Evolutionary conservation across 768 basidiomycete genomes (phyloP), one percentile per base, ranked within the genome.

Genomic region (Leucocoprinus birnbaumii): DNA sequence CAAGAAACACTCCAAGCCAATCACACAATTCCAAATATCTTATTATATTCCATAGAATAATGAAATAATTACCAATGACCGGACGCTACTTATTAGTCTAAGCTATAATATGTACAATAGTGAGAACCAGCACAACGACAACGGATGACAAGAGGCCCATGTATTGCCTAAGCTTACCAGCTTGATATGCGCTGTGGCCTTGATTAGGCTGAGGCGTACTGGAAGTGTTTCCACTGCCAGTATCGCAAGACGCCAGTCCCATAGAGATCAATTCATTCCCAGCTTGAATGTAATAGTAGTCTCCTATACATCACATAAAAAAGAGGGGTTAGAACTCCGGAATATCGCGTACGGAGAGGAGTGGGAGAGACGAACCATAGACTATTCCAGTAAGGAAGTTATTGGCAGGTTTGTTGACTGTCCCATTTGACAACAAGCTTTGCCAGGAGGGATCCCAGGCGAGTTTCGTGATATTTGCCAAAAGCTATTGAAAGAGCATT

Each of bases 371-470:
- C 72, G n/a, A 31, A 73, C 75, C 72, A 54, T 74, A 75, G 41
- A 84, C 77, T 43, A 79, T 85, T 0, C 84, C 86, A 2, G 85
- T 87, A 53, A 81, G 65, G 56, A 73, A 78, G 64, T 84, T 85
- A 43, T 76, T 72, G 31, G 71, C 75, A 2, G 80, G 83, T 63
- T 71, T 71, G 62, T 85, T 83, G 3, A 85, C 83, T 6, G 86
- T 86, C 34, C 82, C 85, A 62, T 86, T 84, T 1, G 84, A 80
- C 40, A 87, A 71, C 22, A 87, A 65, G 61, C 83, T 85, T 61
- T 85, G 77, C 83, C 84, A 87, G 14, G 70, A 63, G 16, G 83
- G 80, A 25, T 72, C 68, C 85, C 84, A 86, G 0, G 82, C 81
- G 9, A 84, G 64, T 13, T 68, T 61, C 0, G 78, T 82, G 25